Evolutionary conservation across 305 asterid species (phyloP), one percentile per base, ranked within the genome.

Genomic region (Coffea humblotiana): DNA sequence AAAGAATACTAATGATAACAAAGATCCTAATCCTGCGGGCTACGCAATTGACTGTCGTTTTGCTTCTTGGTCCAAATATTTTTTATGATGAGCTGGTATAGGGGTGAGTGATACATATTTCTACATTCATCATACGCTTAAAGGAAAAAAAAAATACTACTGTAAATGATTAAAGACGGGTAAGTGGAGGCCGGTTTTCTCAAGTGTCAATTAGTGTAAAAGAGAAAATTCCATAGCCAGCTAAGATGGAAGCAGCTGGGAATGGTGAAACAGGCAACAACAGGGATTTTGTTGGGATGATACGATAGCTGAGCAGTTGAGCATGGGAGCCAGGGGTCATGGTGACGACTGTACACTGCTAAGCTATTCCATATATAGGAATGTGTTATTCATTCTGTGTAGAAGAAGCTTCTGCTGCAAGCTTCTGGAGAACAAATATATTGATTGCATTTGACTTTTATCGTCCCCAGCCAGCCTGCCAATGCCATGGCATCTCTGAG

Each of bases 31-130:
- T 66, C 70, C 79, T 25, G 11, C 32, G 72, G n/a, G 40, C 63
- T 49, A 79, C 78, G 82, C 78, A 72, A 79, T 64, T 72, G 74
- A 72, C 74, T 15, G 81, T 78, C 81, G 47, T 60, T 23, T 40
- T 32, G 54, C 6, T 75, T 8, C 13, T 40, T 12, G 8, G 0
- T 14, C 4, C 37, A 35, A 18, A 72, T 25, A 4, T 23, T 10
- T 56, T 32, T 6, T 35, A 14, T 79, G 1, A 6, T 16, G 35
- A 23, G 74, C 78, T 79, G 78, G 32, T 32, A 32, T 32, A 32
- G 32, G 32, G 1, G 32, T 32, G 32, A 1, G 32, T 32, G 32
- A 15, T 23, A 61, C 9, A 23, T 23, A 61, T 61, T 3, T 23
- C 3, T 60, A 60, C 11, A 40, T 3, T 40, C 29, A 29, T 58